Percentiles rank a stretch among this genome's conserved stretches.
Evolutionary conservation across 768 basidiomycete genomes (phyloP).

Genomic region (Amanita fuliginea): DNA sequence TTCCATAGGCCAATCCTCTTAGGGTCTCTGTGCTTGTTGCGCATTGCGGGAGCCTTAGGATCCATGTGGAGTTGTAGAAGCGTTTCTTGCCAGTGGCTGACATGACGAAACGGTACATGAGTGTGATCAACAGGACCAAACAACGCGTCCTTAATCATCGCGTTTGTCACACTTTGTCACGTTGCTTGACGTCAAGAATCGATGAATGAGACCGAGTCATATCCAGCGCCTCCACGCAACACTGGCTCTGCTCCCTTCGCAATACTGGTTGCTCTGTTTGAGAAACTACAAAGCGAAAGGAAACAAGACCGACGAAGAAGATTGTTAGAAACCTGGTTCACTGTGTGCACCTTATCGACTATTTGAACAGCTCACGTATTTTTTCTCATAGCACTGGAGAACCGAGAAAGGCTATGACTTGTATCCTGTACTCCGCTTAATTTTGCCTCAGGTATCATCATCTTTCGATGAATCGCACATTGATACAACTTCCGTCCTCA

Average conservation of each 20-base stretch:
- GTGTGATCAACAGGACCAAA: conserved; percentile 19
- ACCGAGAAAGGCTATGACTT: conserved; percentile 77
- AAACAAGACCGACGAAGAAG: conserved; percentile 67
- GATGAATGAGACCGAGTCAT: conserved; percentile 18
- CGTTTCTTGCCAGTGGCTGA: conserved; percentile 2
- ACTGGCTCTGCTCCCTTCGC: conserved; percentile 59
- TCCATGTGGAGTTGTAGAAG: not conserved
- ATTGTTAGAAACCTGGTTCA: conserved; percentile 69
- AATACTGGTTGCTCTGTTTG: conserved; percentile 61
- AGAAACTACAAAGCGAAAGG: conserved; percentile 59
- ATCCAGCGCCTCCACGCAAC: conserved; percentile 54
- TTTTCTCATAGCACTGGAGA: conserved; percentile 61
- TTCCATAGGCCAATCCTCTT: conserved; percentile 77
- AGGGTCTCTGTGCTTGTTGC: conserved; percentile 25
- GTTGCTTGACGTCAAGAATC: not conserved
- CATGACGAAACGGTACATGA: not conserved
- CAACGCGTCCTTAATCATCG: conserved; percentile 21
- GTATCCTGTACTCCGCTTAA: conserved; percentile 79
- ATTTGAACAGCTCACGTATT: not conserved
- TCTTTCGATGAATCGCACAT: not conserved
- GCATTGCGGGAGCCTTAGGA: conserved; percentile 12
- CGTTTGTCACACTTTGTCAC: conserved; percentile 1
- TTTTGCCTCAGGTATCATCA: conserved; percentile 76
- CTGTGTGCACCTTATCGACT: conserved; percentile 34
- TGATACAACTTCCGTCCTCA: conserved; percentile 19